phyloP scores from a whole-genome alignment of 2,329 filamentous ascomycete species.

The Xylaria hypoxylon region DNA sequence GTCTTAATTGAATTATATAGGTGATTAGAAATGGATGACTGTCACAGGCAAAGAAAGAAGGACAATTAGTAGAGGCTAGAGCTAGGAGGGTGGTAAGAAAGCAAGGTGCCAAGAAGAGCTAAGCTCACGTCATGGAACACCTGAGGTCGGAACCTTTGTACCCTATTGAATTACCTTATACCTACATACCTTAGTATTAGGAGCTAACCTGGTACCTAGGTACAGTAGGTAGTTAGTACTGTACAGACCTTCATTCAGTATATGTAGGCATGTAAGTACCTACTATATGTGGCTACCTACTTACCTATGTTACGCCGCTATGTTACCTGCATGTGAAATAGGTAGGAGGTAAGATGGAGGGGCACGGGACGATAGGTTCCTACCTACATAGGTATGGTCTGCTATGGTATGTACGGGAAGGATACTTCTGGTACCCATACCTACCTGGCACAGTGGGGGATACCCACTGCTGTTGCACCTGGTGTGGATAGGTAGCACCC shows the following conservation, averaged over 20 bases:
- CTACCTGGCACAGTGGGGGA: constrained; percentile 4
- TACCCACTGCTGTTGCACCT: neutral
- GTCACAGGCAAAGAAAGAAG: neutral
- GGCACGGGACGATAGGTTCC: neutral
- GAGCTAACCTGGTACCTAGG: neutral
- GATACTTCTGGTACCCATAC: neutral
- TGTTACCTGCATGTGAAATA: no score
- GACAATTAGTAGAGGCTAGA: neutral
- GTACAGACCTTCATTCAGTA: no score
- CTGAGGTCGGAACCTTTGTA: neutral
- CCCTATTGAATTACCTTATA: neutral
- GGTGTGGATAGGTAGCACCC: no score
- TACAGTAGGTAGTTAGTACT: no score
- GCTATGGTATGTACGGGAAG: no score
- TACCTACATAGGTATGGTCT: neutral
- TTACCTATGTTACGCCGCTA: no score
- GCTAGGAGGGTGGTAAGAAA: neutral
- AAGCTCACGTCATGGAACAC: constrained; percentile 26
- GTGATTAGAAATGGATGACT: neutral
- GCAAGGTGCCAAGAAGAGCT: constrained; percentile 32
- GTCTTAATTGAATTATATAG: constrained; percentile 1
- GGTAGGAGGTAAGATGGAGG: no score
- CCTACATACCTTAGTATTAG: neutral
- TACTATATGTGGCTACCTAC: no score
- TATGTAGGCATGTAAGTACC: no score